Conservation (phyloP, 805 yeast species). For the Allodekkera sacchari region DNA sequence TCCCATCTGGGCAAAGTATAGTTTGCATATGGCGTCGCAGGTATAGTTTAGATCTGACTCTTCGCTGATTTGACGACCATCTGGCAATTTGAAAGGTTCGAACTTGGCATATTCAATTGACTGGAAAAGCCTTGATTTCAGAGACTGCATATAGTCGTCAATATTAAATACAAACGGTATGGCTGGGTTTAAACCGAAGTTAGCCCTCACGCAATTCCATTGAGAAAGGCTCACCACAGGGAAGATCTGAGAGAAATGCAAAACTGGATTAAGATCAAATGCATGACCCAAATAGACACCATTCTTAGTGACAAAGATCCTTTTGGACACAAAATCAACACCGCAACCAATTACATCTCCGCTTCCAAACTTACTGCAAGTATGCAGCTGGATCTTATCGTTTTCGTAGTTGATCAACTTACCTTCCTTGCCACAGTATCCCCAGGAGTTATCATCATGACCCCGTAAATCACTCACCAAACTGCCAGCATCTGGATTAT, state of each 20-base stretch:
- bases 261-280: conserved; percentile 35
- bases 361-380: conserved; percentile 38
- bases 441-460: conserved; percentile 38
- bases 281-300: conserved; percentile 58
- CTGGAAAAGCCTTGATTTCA: conserved; percentile 23
- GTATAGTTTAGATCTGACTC: conserved; percentile 12
- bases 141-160: conserved; percentile 33
- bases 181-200: conserved; percentile 40
- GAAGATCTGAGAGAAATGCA: conserved; percentile 19
- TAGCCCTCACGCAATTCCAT: conserved; percentile 37
- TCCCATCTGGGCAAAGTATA: conserved; percentile 53
- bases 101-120: conserved; percentile 9
- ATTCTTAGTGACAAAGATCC: conserved; percentile 73
- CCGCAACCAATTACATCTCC: conserved; percentile 81
- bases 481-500: conserved; percentile 11
- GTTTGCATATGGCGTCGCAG: conserved; percentile 19
- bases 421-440: conserved; percentile 48
- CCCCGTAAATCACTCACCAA: conserved; percentile 36
- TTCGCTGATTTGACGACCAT: conserved; percentile 7
- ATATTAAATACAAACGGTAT: conserved; percentile 39
- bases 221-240: conserved; percentile 42
- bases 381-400: conserved; percentile 28
- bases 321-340: conserved; percentile 53
- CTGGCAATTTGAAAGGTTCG: conserved; percentile 5
- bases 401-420: conserved; percentile 28